Percentiles rank a stretch among this genome's conserved stretches.
These are phyloP conservation scores for Saccharomyces hybrid DNA, from an alignment of 1,139 yeast genomes.

Conservation along the genomic window DNA sequence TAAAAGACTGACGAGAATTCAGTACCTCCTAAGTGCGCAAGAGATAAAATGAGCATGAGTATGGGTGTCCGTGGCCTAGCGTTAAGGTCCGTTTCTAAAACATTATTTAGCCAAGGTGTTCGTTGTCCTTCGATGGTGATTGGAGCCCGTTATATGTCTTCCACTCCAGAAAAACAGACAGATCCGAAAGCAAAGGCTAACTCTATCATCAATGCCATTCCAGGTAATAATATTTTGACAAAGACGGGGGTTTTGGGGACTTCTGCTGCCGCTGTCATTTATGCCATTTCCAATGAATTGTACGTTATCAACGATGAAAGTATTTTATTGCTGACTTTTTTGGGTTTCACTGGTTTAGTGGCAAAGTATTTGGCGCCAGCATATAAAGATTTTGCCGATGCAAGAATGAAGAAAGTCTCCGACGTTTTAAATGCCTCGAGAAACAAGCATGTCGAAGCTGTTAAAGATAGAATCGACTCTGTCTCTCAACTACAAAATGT, in stretches of 20 bases:
- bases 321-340: conserved; percentile 71
- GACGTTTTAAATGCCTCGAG: conserved; percentile 82
- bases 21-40: not conserved
- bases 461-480: conserved; percentile 80
- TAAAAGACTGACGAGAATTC: not conserved
- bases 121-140: conserved; percentile 32
- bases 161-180: conserved; percentile 44
- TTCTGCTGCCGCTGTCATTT: conserved; percentile 85
- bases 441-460: conserved; percentile 84
- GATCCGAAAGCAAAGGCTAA: conserved; percentile 91
- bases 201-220: conserved; percentile 83
- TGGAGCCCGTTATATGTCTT: conserved; percentile 47
- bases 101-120: not conserved
- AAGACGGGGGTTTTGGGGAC: conserved; percentile 96
- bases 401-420: conserved; percentile 77
- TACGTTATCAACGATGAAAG: conserved; percentile 93
- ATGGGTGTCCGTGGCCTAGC: not conserved
- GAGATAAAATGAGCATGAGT: not conserved
- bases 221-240: conserved; percentile 81
- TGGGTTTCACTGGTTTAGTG: conserved; percentile 63
- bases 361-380: conserved; percentile 90
- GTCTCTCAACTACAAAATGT: conserved; percentile 89
- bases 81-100: not conserved
- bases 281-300: conserved; percentile 89
- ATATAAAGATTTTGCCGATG: conserved; percentile 91